phyloP scores from a whole-genome alignment of 257 asterid species.

The Paulownia fortunei region DNA sequence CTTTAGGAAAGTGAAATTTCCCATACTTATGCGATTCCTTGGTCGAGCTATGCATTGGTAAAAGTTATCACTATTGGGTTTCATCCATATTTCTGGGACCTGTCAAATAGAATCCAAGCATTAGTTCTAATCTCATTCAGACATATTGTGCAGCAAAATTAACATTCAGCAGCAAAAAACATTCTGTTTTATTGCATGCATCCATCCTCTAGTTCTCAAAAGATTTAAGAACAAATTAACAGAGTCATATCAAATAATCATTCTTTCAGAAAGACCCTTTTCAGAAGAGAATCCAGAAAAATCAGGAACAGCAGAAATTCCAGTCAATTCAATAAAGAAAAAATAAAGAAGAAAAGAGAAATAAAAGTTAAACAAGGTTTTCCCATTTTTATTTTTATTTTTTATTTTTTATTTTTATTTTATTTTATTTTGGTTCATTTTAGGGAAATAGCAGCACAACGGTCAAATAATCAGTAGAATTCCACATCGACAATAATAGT shows the following conservation, averaged over 20 bases:
- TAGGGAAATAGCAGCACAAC: constrained; percentile 33
- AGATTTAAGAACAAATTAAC: no score
- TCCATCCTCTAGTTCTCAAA: no score
- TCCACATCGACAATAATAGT: constrained; percentile 33
- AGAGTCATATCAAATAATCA: not conserved
- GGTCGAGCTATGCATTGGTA: constrained; percentile 73
- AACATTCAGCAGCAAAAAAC: no score
- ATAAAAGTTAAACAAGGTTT: no score
- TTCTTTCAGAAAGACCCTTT: not conserved
- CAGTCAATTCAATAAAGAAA: no score
- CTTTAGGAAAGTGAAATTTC: not conserved
- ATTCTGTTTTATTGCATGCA: no score
- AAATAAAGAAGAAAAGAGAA: not conserved
- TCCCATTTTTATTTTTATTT: no score
- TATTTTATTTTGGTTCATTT: not conserved
- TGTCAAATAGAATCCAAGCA: constrained; percentile 34
- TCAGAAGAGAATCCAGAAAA: not conserved
- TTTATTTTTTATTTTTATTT: not conserved
- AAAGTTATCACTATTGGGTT: constrained; percentile 68
- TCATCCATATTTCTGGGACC: constrained; percentile 95
- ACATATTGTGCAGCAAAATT: no score
- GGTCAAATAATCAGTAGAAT: constrained; percentile 52
- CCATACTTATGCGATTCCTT: constrained; percentile 60
- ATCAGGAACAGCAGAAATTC: not conserved
- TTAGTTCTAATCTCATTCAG: no score